These are phyloP conservation scores for Sarocladium kiliense DNA, from an alignment of 2,329 filamentous ascomycete genomes.

Conservation along the genomic window DNA sequence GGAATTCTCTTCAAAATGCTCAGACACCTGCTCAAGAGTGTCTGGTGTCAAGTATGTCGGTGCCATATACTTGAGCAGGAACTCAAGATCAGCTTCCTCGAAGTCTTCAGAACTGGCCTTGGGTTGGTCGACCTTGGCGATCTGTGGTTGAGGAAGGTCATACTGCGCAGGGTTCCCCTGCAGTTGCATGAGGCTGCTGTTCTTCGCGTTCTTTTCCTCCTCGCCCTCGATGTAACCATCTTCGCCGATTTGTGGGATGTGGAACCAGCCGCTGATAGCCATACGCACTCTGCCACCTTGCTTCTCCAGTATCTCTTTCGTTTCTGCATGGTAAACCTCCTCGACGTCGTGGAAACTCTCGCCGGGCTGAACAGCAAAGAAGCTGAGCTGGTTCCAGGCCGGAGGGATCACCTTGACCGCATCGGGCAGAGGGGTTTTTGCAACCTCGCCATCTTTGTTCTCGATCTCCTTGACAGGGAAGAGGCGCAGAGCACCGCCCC, in stretches of 20 bases:
- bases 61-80: slow-evolving; percentile 83
- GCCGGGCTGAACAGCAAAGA: slow-evolving; percentile 97
- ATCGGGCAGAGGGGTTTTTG: slow-evolving; percentile 76
- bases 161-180: slow-evolving; percentile 89
- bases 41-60: slow-evolving; percentile 90
- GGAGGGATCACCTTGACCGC: slow-evolving; percentile 80
- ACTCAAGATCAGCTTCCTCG: slow-evolving; percentile 77
- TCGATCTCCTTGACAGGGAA: slow-evolving; percentile 66
- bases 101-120: slow-evolving; percentile 51
- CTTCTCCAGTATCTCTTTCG: slow-evolving; percentile 54
- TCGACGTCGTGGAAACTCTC: slow-evolving; percentile 99
- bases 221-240: slow-evolving; percentile 84
- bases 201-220: slow-evolving; percentile 82
- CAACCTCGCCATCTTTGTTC: slow-evolving; percentile 61
- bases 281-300: slow-evolving; percentile 80
- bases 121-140: slow-evolving; percentile 39
- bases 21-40: slow-evolving; percentile 74
- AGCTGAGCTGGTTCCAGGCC: slow-evolving; percentile 94
- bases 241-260: slow-evolving; percentile 92
- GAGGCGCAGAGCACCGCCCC: slow-evolving; percentile 86
- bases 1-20: slow-evolving; percentile 76
- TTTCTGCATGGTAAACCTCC: slow-evolving; percentile 78
- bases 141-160: slow-evolving; percentile 67
- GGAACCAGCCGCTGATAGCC: slow-evolving; percentile 99
- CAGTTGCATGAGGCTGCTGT: slow-evolving; percentile 87